These are phyloP conservation scores for Verticillium tricorpus DNA, from an alignment of 2,329 filamentous ascomycete species.

Conservation along the genomic window DNA sequence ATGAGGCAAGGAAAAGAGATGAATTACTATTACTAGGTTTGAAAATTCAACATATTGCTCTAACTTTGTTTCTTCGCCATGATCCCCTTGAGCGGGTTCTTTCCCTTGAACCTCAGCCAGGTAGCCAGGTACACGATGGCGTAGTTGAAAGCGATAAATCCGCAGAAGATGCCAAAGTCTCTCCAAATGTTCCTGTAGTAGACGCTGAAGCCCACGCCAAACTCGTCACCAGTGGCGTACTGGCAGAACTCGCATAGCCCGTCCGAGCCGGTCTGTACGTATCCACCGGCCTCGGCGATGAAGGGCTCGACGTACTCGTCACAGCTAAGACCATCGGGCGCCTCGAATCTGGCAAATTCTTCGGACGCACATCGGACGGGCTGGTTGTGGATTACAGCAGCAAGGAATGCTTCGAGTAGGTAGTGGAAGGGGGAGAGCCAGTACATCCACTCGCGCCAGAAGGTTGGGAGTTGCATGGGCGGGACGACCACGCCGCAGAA, in stretches of 20 bases:
- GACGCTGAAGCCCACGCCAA: slow-evolving; percentile 54
- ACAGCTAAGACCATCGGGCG: slow-evolving; percentile 57
- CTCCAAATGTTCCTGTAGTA: slow-evolving; percentile 60
- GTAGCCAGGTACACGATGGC: slow-evolving; percentile 31
- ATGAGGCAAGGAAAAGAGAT: not conserved
- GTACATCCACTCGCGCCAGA: slow-evolving; percentile 65
- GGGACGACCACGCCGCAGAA: slow-evolving; percentile 71
- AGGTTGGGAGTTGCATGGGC: slow-evolving; percentile 49
- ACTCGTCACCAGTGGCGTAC: slow-evolving; percentile 56
- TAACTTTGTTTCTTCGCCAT: slow-evolving; percentile 17
- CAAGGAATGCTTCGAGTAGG: slow-evolving; percentile 58
- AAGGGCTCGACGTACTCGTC: slow-evolving; percentile 52
- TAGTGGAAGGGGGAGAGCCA: slow-evolving; percentile 66
- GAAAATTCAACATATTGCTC: not conserved
- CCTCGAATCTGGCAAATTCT: slow-evolving; percentile 56
- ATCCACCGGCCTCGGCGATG: slow-evolving; percentile 51
- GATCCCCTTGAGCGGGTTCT: slow-evolving; percentile 29
- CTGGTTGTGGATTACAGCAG: slow-evolving; percentile 47
- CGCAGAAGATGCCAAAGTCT: slow-evolving; percentile 61
- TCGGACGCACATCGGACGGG: slow-evolving; percentile 48
- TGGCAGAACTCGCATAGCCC: slow-evolving; percentile 63
- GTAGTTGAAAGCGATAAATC: slow-evolving; percentile 61
- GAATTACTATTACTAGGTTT: not conserved
- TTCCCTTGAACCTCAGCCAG: slow-evolving; percentile 32
- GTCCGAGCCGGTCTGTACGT: slow-evolving; percentile 49